Percentiles rank a stretch among this genome's conserved stretches.
Conservation (phyloP, 2,329 filamentous ascomycete species). For the Penicillium freii region DNA sequence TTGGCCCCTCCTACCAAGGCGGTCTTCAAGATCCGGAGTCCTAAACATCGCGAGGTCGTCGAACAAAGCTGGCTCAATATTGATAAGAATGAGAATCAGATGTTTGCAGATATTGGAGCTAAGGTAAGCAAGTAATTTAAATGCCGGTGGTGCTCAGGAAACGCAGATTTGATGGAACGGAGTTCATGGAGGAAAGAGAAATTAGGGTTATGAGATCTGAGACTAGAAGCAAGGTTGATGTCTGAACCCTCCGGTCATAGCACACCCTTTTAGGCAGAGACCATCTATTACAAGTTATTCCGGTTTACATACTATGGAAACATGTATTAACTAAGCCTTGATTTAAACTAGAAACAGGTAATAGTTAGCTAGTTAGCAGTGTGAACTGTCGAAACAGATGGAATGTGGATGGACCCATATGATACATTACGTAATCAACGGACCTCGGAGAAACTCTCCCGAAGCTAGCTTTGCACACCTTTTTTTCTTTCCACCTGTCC, state of each 20-base stretch:
- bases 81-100: neutral
- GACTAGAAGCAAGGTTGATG: neutral
- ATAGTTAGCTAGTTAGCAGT: neutral
- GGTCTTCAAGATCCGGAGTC: neutral
- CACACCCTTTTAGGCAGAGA: neutral
- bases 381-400: neutral
- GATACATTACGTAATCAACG: slow-evolving; percentile 2
- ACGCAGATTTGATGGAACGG: neutral
- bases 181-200: neutral
- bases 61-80: neutral
- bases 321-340: neutral
- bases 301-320: neutral
- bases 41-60: neutral
- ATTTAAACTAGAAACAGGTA: neutral
- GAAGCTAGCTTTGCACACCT: slow-evolving; percentile 19
- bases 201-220: neutral
- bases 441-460: slow-evolving; percentile 20
- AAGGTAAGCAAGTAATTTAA: neutral
- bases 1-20: neutral
- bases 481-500: slow-evolving; percentile 22
- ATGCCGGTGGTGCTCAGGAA: neutral
- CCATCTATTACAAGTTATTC: neutral
- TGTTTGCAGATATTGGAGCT: neutral
- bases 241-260: neutral
- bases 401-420: neutral